Conservation (phyloP, 768 basidiomycete genomes). For the Mrakia gelida region DNA sequence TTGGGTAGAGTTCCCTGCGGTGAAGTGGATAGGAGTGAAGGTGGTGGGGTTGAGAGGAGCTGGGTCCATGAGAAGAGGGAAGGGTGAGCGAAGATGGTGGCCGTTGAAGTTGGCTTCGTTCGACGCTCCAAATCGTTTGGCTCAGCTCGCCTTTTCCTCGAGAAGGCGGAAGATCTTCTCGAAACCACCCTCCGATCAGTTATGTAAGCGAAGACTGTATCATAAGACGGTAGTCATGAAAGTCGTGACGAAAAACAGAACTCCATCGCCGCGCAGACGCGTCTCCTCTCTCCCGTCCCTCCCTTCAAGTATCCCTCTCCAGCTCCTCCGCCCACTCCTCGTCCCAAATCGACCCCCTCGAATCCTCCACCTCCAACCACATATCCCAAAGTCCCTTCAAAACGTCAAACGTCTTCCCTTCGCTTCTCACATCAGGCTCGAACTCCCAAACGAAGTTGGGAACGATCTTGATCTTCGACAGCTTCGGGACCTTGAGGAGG, state of each 20-base stretch:
- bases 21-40: conserved; percentile 12
- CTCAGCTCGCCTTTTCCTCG: no score
- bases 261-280: no score
- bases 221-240: no score
- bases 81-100: no score
- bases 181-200: no score
- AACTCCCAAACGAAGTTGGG: background rate
- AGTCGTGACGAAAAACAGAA: no score
- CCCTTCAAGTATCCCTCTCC: background rate
- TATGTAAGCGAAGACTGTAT: no score
- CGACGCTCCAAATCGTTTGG: no score
- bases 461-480: background rate
- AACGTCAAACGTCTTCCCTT: background rate
- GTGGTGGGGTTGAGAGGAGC: background rate
- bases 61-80: no score
- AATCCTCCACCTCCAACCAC: background rate
- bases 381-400: background rate
- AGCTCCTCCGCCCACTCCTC: background rate
- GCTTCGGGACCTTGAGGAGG: background rate
- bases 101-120: no score
- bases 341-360: background rate
- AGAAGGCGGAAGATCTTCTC: no score
- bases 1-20: conserved; percentile 8
- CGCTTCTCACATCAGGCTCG: background rate
- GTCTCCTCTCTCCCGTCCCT: background rate